phyloP scores from a whole-genome alignment of 2,329 filamentous ascomycete genomes.

The Acephala macrosclerotiorum region DNA sequence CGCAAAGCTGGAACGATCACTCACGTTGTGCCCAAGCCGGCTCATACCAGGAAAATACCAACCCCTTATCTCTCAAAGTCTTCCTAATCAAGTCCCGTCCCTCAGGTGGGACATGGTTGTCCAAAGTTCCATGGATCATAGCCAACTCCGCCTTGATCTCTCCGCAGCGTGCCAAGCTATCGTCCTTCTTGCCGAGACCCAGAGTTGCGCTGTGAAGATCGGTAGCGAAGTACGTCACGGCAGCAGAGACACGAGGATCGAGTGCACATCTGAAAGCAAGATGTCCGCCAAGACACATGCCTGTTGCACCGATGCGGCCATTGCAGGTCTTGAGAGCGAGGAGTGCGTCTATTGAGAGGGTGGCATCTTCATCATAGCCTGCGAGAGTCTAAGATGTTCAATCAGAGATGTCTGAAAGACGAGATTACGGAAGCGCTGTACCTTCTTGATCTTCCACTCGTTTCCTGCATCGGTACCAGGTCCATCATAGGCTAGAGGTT shows the following conservation, averaged over 20 bases:
- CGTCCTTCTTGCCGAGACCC: slow-evolving; percentile 70
- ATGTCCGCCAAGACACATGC: slow-evolving; percentile 95
- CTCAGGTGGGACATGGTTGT: slow-evolving; percentile 85
- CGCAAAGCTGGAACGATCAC: slow-evolving; percentile 40
- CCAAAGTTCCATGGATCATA: slow-evolving; percentile 91
- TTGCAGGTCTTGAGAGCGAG: slow-evolving; percentile 80
- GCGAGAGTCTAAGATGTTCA: slow-evolving; percentile 67
- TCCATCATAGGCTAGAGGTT: slow-evolving; percentile 83
- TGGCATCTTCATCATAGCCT: slow-evolving; percentile 85
- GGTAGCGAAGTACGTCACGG: slow-evolving; percentile 90
- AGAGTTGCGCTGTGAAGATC: slow-evolving; percentile 85
- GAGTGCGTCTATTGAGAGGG: slow-evolving; percentile 72
- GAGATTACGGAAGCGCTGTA: slow-evolving; percentile 41
- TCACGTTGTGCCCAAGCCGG: slow-evolving; percentile 87
- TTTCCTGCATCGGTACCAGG: slow-evolving; percentile 90
- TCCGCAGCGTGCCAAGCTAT: slow-evolving; percentile 61
- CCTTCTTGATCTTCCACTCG: slow-evolving; percentile 83
- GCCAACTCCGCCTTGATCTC: slow-evolving; percentile 81
- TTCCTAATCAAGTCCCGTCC: slow-evolving; percentile 85
- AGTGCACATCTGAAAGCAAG: slow-evolving; percentile 77
- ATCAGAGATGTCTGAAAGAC: neutral
- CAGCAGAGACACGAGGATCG: slow-evolving; percentile 77
- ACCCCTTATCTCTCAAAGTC: slow-evolving; percentile 79
- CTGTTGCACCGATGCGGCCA: slow-evolving; percentile 79
- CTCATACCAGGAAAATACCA: slow-evolving; percentile 84